Percentiles rank a stretch among this genome's conserved stretches.
Evolutionary conservation across 495 filamentous ascomycete species (phyloP).

Genomic region (Penicillium samsonianum): DNA sequence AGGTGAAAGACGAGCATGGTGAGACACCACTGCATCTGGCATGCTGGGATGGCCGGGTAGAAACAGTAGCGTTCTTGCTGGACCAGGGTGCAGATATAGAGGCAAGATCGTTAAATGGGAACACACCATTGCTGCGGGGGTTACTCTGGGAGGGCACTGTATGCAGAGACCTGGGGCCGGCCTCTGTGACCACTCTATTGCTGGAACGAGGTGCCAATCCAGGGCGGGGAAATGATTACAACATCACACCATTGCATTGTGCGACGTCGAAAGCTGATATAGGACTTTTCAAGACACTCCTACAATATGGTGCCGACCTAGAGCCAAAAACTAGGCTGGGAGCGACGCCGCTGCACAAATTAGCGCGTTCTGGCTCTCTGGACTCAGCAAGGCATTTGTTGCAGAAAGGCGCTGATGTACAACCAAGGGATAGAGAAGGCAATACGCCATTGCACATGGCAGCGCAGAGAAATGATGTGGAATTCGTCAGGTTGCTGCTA

Average conservation of each 20-base stretch:
- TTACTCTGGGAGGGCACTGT: background rate
- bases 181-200: background rate
- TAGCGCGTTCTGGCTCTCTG: background rate
- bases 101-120: background rate
- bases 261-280: background rate
- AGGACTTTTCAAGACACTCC: background rate
- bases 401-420: background rate
- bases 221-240: background rate
- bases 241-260: slow-evolving; percentile 2
- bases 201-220: slow-evolving; percentile 1
- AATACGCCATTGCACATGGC: slow-evolving; percentile 8
- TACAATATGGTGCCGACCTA: background rate
- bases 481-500: slow-evolving; percentile 1
- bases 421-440: background rate
- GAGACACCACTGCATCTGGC: slow-evolving; percentile 2
- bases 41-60: background rate
- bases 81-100: slow-evolving; percentile 3
- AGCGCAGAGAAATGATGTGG: background rate
- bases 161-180: background rate
- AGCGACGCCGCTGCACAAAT: slow-evolving; percentile 3
- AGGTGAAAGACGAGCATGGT: background rate
- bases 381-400: background rate
- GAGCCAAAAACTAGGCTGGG: background rate
- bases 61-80: background rate
- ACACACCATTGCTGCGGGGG: background rate